These are phyloP conservation scores for Sugiyamaella smithiae DNA, from an alignment of 805 yeast genomes.

Conservation along the genomic window DNA sequence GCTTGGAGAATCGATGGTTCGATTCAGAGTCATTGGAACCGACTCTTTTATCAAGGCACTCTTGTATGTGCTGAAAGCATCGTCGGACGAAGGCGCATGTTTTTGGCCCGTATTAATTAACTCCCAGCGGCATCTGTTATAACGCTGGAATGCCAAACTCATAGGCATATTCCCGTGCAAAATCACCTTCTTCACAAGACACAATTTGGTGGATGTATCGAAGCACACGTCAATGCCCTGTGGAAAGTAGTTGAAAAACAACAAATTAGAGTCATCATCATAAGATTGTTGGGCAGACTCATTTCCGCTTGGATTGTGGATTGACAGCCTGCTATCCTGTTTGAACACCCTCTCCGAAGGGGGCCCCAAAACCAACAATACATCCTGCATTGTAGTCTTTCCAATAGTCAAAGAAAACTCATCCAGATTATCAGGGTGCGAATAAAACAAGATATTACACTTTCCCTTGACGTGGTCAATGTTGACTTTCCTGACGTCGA, in stretches of 20 bases:
- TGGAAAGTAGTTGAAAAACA: constrained; percentile 46
- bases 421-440: constrained; percentile 10
- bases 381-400: constrained; percentile 49
- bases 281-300: constrained; percentile 1
- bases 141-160: constrained; percentile 52
- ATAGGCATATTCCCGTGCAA: constrained; percentile 56
- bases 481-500: constrained; percentile 11
- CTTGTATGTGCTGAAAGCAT: constrained; percentile 11
- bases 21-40: constrained; percentile 27
- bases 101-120: constrained; percentile 21
- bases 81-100: constrained; percentile 9
- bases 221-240: constrained; percentile 56
- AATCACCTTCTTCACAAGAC: constrained; percentile 46
- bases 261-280: constrained; percentile 15
- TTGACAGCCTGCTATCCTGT: constrained; percentile 44
- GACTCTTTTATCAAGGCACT: neutral
- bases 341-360: constrained; percentile 53
- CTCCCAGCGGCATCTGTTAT: constrained; percentile 50
- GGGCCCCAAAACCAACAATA: constrained; percentile 50
- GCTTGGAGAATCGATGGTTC: constrained; percentile 29
- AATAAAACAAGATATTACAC: constrained; percentile 9
- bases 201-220: constrained; percentile 33
- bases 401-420: constrained; percentile 32
- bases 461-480: constrained; percentile 3
- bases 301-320: constrained; percentile 34